A percentile compares a stretch with the other conserved stretches of the same genome.
Conservation (phyloP, 352 stramenopile genomes). For the Phytophthora niederhauseri region DNA sequence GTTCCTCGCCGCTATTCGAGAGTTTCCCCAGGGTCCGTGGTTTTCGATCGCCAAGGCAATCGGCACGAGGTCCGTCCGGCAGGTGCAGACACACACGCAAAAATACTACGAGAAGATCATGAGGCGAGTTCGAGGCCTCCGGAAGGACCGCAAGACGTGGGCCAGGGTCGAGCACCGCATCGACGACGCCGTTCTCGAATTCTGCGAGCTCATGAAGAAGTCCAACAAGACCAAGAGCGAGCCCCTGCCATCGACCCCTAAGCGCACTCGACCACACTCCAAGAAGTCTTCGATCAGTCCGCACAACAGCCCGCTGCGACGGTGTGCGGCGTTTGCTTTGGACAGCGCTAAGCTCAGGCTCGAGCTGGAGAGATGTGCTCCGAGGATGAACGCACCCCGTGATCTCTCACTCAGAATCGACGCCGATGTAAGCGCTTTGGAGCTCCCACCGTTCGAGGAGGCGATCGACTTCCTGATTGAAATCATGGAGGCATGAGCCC, state of each 20-base stretch:
- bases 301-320: slow-evolving; percentile 24
- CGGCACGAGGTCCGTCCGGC: slow-evolving; percentile 54
- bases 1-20: slow-evolving; percentile 54
- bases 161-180: not conserved
- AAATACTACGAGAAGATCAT: slow-evolving; percentile 82
- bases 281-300: slow-evolving; percentile 24
- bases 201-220: not conserved
- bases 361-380: not conserved
- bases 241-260: not conserved
- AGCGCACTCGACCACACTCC: not conserved
- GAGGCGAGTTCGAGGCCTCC: slow-evolving; percentile 47
- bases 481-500: slow-evolving; percentile 33
- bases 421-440: slow-evolving; percentile 17
- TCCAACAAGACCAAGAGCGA: not conserved
- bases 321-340: slow-evolving; percentile 1
- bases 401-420: slow-evolving; percentile 12
- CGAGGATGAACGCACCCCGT: not conserved
- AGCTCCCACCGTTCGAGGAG: slow-evolving; percentile 47
- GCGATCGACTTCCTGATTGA: slow-evolving; percentile 60
- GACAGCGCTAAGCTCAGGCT: not conserved
- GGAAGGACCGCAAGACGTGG: not conserved
- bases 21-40: slow-evolving; percentile 55
- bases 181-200: not conserved
- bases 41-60: slow-evolving; percentile 42
- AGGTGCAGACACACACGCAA: slow-evolving; percentile 71